These are phyloP conservation scores for Cucurbita moschata DNA, from an alignment of 306 rosid genomes.

Conservation along the genomic window DNA sequence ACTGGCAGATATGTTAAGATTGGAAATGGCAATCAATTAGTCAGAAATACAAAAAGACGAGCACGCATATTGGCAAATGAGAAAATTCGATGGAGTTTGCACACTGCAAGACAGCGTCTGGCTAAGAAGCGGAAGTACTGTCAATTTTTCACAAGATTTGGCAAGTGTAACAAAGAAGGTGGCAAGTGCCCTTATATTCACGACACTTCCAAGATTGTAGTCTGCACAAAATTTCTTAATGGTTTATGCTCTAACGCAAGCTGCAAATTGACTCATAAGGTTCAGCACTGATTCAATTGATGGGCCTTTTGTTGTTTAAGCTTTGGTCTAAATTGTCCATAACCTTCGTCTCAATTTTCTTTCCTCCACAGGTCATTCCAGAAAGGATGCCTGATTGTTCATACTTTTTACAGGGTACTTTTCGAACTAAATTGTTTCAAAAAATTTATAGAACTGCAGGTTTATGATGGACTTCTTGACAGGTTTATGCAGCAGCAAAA, in stretches of 20 bases:
- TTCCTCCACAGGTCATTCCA: slow-evolving; percentile 71
- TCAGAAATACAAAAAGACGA: slow-evolving; percentile 88
- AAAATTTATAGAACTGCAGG: slow-evolving; percentile 12
- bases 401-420: slow-evolving; percentile 74
- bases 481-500: slow-evolving; percentile 79
- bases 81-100: slow-evolving; percentile 97
- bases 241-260: slow-evolving; percentile 71
- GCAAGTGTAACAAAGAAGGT: slow-evolving; percentile 81
- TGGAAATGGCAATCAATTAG: slow-evolving; percentile 85
- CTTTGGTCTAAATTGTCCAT: slow-evolving; percentile 2
- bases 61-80: slow-evolving; percentile 78
- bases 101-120: slow-evolving; percentile 85
- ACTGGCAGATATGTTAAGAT: slow-evolving; percentile 68
- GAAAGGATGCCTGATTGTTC: slow-evolving; percentile 98
- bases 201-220: slow-evolving; percentile 89
- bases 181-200: slow-evolving; percentile 92
- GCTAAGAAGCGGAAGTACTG: slow-evolving; percentile 79
- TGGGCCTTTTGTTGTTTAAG: not conserved
- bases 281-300: slow-evolving; percentile 10
- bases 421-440: not conserved
- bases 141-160: slow-evolving; percentile 88
- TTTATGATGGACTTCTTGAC: slow-evolving; percentile 41
- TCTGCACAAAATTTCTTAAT: slow-evolving; percentile 87
- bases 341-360: slow-evolving; percentile 14
- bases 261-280: slow-evolving; percentile 98